Evolutionary conservation across 129 eudicot genomes (phyloP).

Genomic region (Flaveria linearis): DNA sequence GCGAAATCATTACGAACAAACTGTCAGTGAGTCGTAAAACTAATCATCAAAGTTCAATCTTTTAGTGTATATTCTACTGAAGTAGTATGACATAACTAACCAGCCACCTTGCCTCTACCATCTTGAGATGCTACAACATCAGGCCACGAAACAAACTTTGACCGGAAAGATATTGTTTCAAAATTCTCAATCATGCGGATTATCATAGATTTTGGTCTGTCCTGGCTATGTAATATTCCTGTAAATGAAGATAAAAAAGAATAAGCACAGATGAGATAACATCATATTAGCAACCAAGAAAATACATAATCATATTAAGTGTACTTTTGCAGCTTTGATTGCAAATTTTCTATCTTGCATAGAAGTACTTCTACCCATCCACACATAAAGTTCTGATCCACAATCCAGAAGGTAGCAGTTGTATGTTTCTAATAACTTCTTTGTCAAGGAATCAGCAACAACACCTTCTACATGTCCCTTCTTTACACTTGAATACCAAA

Average conservation of each 20-base stretch:
- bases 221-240: constrained; percentile 64
- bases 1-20: constrained; percentile 24
- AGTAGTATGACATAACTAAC: constrained; percentile 45
- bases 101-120: constrained; percentile 95
- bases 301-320: constrained; percentile 1
- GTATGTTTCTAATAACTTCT: constrained; percentile 69
- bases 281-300: constrained; percentile 1
- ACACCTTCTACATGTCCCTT: constrained; percentile 61
- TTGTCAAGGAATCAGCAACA: constrained; percentile 61
- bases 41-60: background rate
- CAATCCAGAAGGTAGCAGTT: constrained; percentile 75
- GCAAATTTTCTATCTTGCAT: constrained; percentile 71
- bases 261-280: background rate
- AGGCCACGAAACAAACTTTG: constrained; percentile 79
- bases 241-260: constrained; percentile 4
- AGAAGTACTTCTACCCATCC: constrained; percentile 80
- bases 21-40: constrained; percentile 4
- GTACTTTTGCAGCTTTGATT: constrained; percentile 70
- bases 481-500: constrained; percentile 54
- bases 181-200: constrained; percentile 69
- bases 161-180: constrained; percentile 64
- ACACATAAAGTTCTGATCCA: constrained; percentile 72
- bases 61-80: background rate
- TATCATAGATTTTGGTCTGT: constrained; percentile 58
- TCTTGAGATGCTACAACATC: constrained; percentile 61